These are phyloP conservation scores for Plenodomus tracheiphilus DNA, from an alignment of 2,329 filamentous ascomycete species.

Conservation along the genomic window DNA sequence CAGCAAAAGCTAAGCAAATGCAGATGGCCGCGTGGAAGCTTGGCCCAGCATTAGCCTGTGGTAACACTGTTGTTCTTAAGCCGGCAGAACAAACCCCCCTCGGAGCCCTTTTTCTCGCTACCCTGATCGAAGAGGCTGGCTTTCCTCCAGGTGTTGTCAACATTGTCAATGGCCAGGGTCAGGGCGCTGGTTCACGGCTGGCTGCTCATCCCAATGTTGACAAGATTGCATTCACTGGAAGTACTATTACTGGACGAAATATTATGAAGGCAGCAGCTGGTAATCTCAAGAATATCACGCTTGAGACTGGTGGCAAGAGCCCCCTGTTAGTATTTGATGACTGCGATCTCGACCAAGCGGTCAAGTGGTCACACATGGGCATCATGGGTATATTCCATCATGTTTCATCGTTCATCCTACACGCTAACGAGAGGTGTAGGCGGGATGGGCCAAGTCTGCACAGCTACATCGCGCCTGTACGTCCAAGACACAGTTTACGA, in stretches of 20 bases:
- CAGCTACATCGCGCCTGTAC: constrained; percentile 43
- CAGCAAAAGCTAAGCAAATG: too few species aligned
- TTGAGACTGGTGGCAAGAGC: constrained; percentile 51
- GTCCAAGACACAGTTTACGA: constrained; percentile 46
- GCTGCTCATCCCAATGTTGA: constrained; percentile 45
- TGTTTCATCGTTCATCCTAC: too few species aligned
- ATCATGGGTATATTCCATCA: too few species aligned
- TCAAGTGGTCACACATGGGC: constrained; percentile 38
- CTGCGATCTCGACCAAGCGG: constrained; percentile 49
- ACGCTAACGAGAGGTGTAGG: too few species aligned
- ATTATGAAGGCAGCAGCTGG: constrained; percentile 47
- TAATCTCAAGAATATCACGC: constrained; percentile 49
- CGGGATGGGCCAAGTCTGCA: constrained; percentile 47
- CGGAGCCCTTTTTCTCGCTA: constrained; percentile 39
- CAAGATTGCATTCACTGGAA: constrained; percentile 50
- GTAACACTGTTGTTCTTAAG: constrained; percentile 44
- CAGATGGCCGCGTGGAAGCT: too few species aligned
- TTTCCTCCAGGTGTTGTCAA: constrained; percentile 49
- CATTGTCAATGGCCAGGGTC: constrained; percentile 43
- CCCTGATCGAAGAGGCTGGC: constrained; percentile 41
- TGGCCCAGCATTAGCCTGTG: constrained; percentile 40
- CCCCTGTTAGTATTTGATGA: constrained; percentile 52
- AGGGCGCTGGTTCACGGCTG: constrained; percentile 43
- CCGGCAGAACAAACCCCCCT: constrained; percentile 44
- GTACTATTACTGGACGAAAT: constrained; percentile 42